A percentile compares a stretch with the other conserved stretches of the same genome.
Evolutionary conservation across 2,329 filamentous ascomycete genomes (phyloP).

Genomic region (Diaporthe vaccinii): DNA sequence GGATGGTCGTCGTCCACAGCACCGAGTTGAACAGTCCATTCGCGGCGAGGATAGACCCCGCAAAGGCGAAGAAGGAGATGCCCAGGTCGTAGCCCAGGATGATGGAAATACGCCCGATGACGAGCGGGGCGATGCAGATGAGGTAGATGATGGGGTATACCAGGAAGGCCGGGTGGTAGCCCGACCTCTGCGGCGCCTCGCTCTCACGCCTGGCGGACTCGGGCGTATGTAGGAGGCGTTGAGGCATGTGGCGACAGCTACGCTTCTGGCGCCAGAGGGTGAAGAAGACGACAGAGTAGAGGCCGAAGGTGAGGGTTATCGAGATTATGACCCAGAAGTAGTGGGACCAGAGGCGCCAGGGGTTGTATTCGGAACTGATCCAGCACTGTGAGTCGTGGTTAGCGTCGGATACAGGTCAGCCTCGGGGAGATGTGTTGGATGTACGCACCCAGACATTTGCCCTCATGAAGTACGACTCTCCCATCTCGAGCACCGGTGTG

Average conservation of each 20-base stretch:
- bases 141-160: constrained; percentile 43
- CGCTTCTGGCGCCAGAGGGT: constrained; percentile 40
- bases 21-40: constrained; percentile 42
- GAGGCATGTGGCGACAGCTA: constrained; percentile 36
- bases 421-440: neutral
- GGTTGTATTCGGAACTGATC: constrained; percentile 37
- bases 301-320: constrained; percentile 27
- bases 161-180: constrained; percentile 43
- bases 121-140: constrained; percentile 40
- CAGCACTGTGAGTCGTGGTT: constrained; percentile 37
- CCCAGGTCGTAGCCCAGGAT: constrained; percentile 28
- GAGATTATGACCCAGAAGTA: constrained; percentile 42
- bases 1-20: constrained; percentile 43
- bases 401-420: neutral
- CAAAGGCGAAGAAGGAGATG: constrained; percentile 37
- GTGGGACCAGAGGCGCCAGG: constrained; percentile 39
- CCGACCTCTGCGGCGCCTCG: constrained; percentile 31
- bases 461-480: constrained; percentile 26
- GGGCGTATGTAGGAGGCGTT: neutral
- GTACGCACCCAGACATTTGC: constrained; percentile 31
- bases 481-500: neutral
- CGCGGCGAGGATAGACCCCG: constrained; percentile 38
- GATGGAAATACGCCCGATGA: constrained; percentile 37
- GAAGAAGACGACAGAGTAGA: constrained; percentile 39
- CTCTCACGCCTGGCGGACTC: neutral